Evolutionary conservation across 75 land plant genomes (phyloP).

Genomic region (Sequoiadendron giganteum): DNA sequence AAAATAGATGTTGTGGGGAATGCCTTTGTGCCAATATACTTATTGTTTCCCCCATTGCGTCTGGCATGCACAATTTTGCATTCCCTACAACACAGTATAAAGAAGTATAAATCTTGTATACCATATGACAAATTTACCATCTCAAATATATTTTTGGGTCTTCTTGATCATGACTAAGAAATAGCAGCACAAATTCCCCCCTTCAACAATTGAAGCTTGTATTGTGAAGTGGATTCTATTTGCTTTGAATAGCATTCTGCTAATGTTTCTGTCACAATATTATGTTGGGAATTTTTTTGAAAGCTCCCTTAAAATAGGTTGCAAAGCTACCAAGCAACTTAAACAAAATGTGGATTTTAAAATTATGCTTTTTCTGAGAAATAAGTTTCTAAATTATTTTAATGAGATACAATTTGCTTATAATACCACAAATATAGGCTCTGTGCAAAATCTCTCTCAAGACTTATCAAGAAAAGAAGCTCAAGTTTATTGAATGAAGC

Average conservation of each 20-base stretch:
- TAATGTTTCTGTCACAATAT: background rate
- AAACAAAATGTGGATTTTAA: background rate
- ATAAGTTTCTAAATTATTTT: background rate
- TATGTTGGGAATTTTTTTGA: background rate
- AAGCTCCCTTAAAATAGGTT: background rate
- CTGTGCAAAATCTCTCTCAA: background rate
- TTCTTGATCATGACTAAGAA: background rate
- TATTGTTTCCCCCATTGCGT: background rate
- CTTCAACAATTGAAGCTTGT: background rate
- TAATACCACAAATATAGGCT: background rate
- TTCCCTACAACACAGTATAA: background rate
- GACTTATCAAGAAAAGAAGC: too few species aligned
- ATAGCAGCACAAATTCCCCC: background rate
- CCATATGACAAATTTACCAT: background rate
- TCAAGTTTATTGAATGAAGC: background rate
- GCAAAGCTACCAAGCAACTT: background rate
- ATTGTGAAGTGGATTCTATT: background rate
- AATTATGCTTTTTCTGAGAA: background rate
- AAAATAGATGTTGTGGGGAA: background rate
- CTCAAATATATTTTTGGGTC: background rate
- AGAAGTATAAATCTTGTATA: background rate
- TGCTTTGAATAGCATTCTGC: background rate
- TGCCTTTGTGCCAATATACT: background rate
- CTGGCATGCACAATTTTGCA: conserved; percentile 8
- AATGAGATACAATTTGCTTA: background rate